Percentiles rank a stretch among this genome's conserved stretches.
Evolutionary conservation across 257 asterid genomes (phyloP).

Genomic region (Jacaranda copaia): DNA sequence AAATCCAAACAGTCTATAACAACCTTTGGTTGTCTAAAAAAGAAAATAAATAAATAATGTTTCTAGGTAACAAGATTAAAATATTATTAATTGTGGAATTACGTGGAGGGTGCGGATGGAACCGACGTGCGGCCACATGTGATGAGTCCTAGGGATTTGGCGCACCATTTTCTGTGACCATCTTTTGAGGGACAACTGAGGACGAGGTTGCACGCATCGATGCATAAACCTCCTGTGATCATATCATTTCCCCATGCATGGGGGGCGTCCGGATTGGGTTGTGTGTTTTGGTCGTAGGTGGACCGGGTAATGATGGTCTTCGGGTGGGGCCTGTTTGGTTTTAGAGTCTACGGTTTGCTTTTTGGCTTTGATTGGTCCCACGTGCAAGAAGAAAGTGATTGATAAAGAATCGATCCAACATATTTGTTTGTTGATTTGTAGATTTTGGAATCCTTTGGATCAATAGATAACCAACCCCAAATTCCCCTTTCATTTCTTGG

Average conservation of each 20-base stretch:
- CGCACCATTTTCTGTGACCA: not conserved
- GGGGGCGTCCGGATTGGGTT: too few species aligned
- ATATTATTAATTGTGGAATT: not conserved
- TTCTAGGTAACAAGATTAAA: not conserved
- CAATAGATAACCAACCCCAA: too few species aligned
- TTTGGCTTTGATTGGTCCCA: not conserved
- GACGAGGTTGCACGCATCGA: constrained; percentile 45
- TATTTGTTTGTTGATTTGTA: too few species aligned
- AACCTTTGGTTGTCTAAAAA: too few species aligned
- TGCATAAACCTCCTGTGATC: constrained; percentile 5
- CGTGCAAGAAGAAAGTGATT: too few species aligned
- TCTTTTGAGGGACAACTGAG: constrained; percentile 26
- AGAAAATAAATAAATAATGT: not conserved
- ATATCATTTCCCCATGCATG: constrained; percentile 23
- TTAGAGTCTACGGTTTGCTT: not conserved
- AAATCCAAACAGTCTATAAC: too few species aligned
- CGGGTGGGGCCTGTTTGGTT: not conserved
- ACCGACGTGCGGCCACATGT: not conserved
- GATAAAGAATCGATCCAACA: too few species aligned
- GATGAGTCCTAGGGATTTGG: constrained; percentile 31
- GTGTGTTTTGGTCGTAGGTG: constrained; percentile 1
- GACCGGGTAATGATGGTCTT: not conserved
- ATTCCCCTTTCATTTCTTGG: too few species aligned
- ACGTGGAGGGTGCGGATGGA: constrained; percentile 34
- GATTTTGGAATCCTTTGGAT: too few species aligned